These are phyloP conservation scores for Venturia effusa DNA, from an alignment of 2,329 filamentous ascomycete genomes.

Conservation along the genomic window DNA sequence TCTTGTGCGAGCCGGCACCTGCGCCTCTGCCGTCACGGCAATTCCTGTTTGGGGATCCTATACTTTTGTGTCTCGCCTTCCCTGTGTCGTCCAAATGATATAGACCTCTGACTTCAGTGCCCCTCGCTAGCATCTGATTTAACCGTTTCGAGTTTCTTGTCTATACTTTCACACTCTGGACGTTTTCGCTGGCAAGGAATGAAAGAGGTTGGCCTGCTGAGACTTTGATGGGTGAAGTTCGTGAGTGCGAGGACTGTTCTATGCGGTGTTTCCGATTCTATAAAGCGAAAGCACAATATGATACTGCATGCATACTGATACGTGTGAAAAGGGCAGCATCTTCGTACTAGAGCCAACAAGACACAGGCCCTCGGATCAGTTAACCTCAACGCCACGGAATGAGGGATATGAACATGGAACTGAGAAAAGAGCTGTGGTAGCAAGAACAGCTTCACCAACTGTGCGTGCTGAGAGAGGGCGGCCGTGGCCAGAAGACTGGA, in stretches of 20 bases:
- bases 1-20: not conserved
- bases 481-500: not conserved
- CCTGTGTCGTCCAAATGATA: not conserved
- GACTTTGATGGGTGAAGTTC: not conserved
- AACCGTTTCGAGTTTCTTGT: not conserved
- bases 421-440: constrained; percentile 1
- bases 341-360: not conserved
- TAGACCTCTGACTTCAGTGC: not conserved
- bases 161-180: not conserved
- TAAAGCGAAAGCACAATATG: not conserved
- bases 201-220: not conserved
- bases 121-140: not conserved
- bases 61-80: not conserved
- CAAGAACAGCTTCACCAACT: not conserved
- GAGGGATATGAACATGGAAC: not conserved
- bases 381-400: not conserved
- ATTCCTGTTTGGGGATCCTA: not conserved
- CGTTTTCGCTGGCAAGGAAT: not conserved
- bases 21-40: not conserved
- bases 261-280: not conserved
- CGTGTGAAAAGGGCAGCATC: not conserved
- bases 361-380: not conserved
- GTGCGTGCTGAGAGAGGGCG: not conserved
- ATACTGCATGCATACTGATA: not conserved
- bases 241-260: not conserved